Base-by-base conservation (phyloP, 2,329 filamentous ascomycete genomes). In the Pseudophaeomoniella oleicola region DNA sequence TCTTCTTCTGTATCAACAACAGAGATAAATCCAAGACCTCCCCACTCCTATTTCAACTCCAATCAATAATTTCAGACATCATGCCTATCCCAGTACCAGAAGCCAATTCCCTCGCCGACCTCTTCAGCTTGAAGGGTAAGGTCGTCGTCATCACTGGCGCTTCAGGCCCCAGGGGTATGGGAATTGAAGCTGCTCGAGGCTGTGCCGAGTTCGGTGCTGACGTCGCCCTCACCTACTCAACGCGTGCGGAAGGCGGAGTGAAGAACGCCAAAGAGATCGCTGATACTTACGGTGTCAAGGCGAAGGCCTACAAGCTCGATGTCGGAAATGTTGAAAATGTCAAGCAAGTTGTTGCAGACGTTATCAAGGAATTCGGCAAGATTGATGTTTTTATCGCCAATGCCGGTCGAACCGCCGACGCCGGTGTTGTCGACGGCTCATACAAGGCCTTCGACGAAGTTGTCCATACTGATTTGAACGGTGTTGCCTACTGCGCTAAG, bases 391-490 rank as follows among this genome's bases (percentile, higher is more conserved):
- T 78, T 58, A 70, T 79, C 45, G 75, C 75, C 58, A 80, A 80
- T 56, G 78, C 80, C 14, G 80, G 80, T 39, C 71, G 74, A 42
- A 82, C 80, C 4, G 78, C 79, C 46, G 69, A 78, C 60, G 63
- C 62, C 38, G 79, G 78, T 39, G 68, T 83, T 51, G 64, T 83
- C 34, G 79, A 84, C 43, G 75, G 74, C 52, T 71, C 73, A 16
- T 74, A 81, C 15, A 68, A 78, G 51, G 81, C 84, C 53, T 75
- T 75, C 53, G 75, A 86, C 54, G 72, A 76, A 57, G 83, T 93
- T 66, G 69, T 93, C 57, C 72, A 81, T 49, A 78, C 88, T 51
- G 92, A 94, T 59, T 69, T 93, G 47, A 90, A 77, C n/a, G 87
- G 86, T 10, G 76, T 71, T 17, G 83, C 85, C 60, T 75, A 87